Conservation (phyloP, 345 rosid genomes). For the Rubroshorea leprosula region DNA sequence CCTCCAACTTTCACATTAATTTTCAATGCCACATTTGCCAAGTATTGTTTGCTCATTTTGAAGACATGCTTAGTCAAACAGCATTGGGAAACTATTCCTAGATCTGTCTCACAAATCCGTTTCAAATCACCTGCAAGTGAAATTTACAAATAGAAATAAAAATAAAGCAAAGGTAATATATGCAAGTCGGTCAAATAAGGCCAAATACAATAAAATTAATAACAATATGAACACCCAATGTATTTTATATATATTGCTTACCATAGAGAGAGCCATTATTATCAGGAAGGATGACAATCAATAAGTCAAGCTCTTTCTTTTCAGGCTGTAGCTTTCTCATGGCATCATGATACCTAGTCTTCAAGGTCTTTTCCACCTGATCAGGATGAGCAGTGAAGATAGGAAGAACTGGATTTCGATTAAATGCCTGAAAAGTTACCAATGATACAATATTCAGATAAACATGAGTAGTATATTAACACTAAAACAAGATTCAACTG, state of each 20-base stretch:
- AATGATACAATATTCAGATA: slow-evolving; percentile 12
- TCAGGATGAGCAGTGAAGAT: slow-evolving; percentile 72
- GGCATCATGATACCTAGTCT: slow-evolving; percentile 82
- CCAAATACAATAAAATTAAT: background rate
- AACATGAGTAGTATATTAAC: background rate
- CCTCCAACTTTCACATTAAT: slow-evolving; percentile 99
- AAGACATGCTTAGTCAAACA: slow-evolving; percentile 90
- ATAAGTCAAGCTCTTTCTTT: slow-evolving; percentile 84
- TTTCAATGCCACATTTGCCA: slow-evolving; percentile 93
- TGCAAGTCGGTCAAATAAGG: background rate
- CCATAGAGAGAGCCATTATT: slow-evolving; percentile 97
- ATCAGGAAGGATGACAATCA: slow-evolving; percentile 92
- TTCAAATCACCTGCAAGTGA: slow-evolving; percentile 78
- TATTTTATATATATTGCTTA: slow-evolving; percentile 17
- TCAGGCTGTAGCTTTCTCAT: slow-evolving; percentile 49
- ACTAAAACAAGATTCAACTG: too few relatives aligned
- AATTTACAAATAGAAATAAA: too few relatives aligned
- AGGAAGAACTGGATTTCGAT: slow-evolving; percentile 72
- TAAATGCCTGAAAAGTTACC: slow-evolving; percentile 61
- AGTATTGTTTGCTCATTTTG: slow-evolving; percentile 76
- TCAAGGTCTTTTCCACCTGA: slow-evolving; percentile 79
- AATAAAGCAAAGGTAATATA: background rate
- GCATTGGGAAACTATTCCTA: slow-evolving; percentile 95
- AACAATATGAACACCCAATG: background rate
- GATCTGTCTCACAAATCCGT: slow-evolving; percentile 96